Conservation (phyloP, 2,329 filamentous ascomycete species). For the Scopulariopsis brevicaulis region DNA sequence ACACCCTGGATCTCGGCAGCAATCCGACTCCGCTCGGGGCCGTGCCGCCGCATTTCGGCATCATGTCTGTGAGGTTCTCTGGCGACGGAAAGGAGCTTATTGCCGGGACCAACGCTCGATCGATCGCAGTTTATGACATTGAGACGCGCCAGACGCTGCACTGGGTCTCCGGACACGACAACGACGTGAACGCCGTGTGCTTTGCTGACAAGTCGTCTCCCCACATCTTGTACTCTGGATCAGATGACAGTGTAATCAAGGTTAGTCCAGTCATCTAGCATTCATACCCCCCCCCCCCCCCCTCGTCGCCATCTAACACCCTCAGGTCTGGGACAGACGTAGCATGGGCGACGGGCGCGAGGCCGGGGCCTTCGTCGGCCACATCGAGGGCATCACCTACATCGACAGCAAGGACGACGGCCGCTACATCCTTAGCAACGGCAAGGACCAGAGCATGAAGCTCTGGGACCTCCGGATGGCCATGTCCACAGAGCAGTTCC, state of each 20-base stretch:
- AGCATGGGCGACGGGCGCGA: constrained; percentile 77
- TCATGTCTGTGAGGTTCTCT: constrained; percentile 88
- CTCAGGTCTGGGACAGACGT: constrained; percentile 71
- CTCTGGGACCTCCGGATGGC: constrained; percentile 91
- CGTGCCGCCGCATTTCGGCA: constrained; percentile 35
- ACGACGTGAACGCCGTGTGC: constrained; percentile 94
- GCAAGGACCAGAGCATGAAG: constrained; percentile 95
- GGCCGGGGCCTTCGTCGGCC: constrained; percentile 54
- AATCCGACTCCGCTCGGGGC: constrained; percentile 20
- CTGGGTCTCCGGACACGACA: constrained; percentile 63
- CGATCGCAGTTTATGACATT: constrained; percentile 86
- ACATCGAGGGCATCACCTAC: constrained; percentile 56
- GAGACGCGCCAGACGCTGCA: constrained; percentile 68
- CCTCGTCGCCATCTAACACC: background rate
- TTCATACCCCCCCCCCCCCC: background rate
- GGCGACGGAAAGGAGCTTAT: constrained; percentile 86
- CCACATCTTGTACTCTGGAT: constrained; percentile 91
- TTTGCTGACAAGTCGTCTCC: constrained; percentile 83
- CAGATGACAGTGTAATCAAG: constrained; percentile 86
- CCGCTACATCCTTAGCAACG: constrained; percentile 82
- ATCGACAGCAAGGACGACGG: constrained; percentile 61
- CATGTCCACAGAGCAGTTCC: constrained; percentile 59
- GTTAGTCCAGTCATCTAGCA: constrained; percentile 16
- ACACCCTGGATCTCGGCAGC: constrained; percentile 59
- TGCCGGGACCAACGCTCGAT: constrained; percentile 69